These are phyloP conservation scores for Scenedesmus sp. DNA, from an alignment of 163 green algal species.

Conservation along the genomic window DNA sequence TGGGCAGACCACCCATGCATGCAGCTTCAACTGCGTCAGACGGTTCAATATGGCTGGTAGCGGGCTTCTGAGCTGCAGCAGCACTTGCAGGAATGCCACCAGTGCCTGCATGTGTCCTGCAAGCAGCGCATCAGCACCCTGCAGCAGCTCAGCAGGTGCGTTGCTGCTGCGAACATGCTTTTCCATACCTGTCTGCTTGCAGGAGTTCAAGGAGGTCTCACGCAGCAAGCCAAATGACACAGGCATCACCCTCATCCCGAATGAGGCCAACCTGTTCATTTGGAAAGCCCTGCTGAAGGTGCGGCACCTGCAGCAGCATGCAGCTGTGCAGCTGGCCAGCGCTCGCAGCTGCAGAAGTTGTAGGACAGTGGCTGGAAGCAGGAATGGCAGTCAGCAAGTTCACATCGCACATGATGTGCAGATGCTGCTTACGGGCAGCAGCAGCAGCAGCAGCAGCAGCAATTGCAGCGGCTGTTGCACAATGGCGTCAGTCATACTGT, in stretches of 20 bases:
- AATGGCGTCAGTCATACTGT: background rate
- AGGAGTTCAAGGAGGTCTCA: slow-evolving; percentile 87
- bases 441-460: background rate
- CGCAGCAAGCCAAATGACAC: slow-evolving; percentile 54
- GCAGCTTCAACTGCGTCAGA: background rate
- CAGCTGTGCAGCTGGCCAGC: background rate
- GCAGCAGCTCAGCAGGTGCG: background rate
- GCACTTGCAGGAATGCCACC: no score
- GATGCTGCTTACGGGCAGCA: background rate
- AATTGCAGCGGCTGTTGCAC: background rate
- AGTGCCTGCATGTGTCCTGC: background rate
- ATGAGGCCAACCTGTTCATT: slow-evolving; percentile 86
- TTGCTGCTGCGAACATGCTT: background rate
- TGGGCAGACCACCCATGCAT: background rate
- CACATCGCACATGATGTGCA: background rate
- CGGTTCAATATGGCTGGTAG: background rate
- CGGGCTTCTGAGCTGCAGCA: background rate
- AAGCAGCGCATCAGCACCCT: background rate
- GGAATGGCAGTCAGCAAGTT: background rate
- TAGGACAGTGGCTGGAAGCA: background rate
- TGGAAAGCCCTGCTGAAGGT: slow-evolving; percentile 87
- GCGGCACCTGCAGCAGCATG: background rate
- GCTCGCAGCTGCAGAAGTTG: background rate
- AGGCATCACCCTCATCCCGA: slow-evolving; percentile 82
- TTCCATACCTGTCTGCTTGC: background rate